Conservation (phyloP, 768 basidiomycete species). For the Termitomyces sp. region DNA sequence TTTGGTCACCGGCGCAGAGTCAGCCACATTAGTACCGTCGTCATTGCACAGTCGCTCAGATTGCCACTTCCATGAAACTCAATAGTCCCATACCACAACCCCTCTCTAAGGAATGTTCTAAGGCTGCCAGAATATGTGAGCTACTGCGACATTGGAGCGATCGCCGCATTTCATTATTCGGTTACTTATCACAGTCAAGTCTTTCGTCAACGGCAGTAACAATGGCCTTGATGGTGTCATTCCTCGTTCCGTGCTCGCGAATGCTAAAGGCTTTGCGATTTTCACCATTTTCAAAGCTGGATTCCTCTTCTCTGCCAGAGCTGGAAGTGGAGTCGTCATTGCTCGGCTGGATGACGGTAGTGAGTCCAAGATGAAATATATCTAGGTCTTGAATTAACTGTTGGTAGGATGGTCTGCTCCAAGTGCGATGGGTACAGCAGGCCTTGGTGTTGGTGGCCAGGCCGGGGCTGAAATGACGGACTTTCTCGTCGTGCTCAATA, state of each 20-base stretch:
- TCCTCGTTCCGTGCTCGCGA: slow-evolving; percentile 42
- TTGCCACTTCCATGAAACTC: slow-evolving; percentile 34
- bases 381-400: slow-evolving; percentile 2
- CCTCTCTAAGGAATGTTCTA: slow-evolving; percentile 78
- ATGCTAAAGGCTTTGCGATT: slow-evolving; percentile 77
- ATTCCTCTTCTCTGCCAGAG: slow-evolving; percentile 70
- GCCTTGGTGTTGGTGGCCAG: slow-evolving; percentile 83
- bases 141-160: slow-evolving; percentile 11
- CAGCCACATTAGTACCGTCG: background rate
- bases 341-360: slow-evolving; percentile 77
- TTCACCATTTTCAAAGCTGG: slow-evolving; percentile 85
- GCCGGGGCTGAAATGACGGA: slow-evolving; percentile 86
- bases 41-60: background rate
- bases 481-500: slow-evolving; percentile 86
- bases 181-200: slow-evolving; percentile 49
- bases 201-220: slow-evolving; percentile 76
- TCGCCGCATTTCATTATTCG: background rate
- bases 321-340: slow-evolving; percentile 85
- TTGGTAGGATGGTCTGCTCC: slow-evolving; percentile 85
- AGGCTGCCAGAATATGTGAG: slow-evolving; percentile 85
- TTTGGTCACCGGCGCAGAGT: background rate
- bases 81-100: slow-evolving; percentile 48
- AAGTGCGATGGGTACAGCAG: slow-evolving; percentile 90
- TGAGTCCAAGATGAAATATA: slow-evolving; percentile 31
- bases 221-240: slow-evolving; percentile 80